These are phyloP conservation scores for Vitis amurensis DNA, from an alignment of 164 flowering plant genomes.

Conservation along the genomic window DNA sequence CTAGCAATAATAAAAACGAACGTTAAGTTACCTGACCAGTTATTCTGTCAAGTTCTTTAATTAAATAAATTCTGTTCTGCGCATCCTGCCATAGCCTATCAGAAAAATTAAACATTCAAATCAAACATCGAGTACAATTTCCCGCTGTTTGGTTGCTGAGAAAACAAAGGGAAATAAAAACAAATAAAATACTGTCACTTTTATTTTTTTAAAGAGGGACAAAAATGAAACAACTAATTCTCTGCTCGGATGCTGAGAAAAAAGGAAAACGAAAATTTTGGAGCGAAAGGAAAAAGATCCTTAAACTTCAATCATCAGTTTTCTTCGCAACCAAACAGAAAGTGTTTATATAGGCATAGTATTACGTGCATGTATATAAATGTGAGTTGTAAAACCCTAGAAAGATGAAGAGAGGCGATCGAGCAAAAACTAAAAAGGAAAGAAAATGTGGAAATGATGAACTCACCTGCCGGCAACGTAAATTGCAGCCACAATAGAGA, in stretches of 20 bases:
- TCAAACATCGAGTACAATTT: neutral
- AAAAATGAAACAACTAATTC: neutral
- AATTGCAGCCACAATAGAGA: constrained; percentile 75
- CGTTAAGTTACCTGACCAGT: constrained; percentile 70
- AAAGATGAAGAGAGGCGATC: neutral
- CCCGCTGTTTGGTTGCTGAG: too few species aligned
- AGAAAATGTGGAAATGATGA: neutral
- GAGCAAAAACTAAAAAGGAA: neutral
- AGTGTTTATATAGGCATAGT: too few species aligned
- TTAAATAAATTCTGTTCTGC: constrained; percentile 72
- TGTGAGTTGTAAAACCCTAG: neutral
- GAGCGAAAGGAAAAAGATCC: neutral
- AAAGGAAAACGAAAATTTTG: neutral
- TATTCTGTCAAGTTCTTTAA: constrained; percentile 80
- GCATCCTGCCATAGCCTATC: constrained; percentile 92
- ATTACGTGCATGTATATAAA: too few species aligned
- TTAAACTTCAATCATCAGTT: too few species aligned
- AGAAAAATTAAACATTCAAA: constrained; percentile 4
- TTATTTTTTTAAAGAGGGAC: too few species aligned
- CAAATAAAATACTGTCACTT: too few species aligned
- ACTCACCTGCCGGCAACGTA: constrained; percentile 89
- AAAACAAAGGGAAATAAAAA: too few species aligned
- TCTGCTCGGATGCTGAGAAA: neutral
- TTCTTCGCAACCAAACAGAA: neutral
- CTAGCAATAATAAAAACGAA: neutral